phyloP scores from a whole-genome alignment of 768 basidiomycete genomes.

The Termitomyces sp. region DNA sequence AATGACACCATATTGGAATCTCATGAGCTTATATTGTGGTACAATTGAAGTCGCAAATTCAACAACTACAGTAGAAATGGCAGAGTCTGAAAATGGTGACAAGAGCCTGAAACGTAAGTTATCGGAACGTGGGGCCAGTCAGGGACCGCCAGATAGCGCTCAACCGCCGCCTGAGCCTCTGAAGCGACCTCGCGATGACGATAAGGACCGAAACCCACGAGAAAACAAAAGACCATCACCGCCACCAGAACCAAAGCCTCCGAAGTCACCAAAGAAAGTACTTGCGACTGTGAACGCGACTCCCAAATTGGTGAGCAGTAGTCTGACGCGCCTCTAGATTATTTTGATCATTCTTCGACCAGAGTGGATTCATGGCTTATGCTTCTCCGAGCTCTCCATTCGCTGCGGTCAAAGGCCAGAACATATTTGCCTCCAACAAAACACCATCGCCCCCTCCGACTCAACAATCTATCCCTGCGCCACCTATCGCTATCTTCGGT shows the following conservation, averaged over 20 bases:
- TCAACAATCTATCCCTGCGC: constrained; percentile 12
- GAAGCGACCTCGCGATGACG: constrained; percentile 62
- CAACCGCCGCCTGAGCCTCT: constrained; percentile 34
- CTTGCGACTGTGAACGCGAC: constrained; percentile 18
- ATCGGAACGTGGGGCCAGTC: constrained; percentile 63
- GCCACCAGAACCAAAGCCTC: constrained; percentile 52
- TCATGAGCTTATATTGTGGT: constrained; percentile 1
- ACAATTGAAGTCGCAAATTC: constrained; percentile 4
- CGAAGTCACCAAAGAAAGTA: constrained; percentile 18
- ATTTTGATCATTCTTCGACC: constrained; percentile 13
- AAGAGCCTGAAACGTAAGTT: constrained; percentile 71
- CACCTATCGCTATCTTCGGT: constrained; percentile 10
- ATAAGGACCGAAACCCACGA: constrained; percentile 59
- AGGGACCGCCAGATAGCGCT: constrained; percentile 42
- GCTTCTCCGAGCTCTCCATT: constrained; percentile 75
- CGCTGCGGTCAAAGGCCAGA: constrained; percentile 68
- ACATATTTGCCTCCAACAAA: constrained; percentile 42
- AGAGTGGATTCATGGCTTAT: constrained; percentile 81
- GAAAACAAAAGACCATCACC: constrained; percentile 62
- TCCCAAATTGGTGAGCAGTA: constrained; percentile 43
- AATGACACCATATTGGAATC: not conserved
- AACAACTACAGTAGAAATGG: constrained; percentile 10
- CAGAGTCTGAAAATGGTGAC: constrained; percentile 49
- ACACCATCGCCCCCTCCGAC: constrained; percentile 28
- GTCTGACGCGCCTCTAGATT: constrained; percentile 7